Evolutionary conservation across 2,329 filamentous ascomycete species (phyloP).

Genomic region (Thelonectria blattea): DNA sequence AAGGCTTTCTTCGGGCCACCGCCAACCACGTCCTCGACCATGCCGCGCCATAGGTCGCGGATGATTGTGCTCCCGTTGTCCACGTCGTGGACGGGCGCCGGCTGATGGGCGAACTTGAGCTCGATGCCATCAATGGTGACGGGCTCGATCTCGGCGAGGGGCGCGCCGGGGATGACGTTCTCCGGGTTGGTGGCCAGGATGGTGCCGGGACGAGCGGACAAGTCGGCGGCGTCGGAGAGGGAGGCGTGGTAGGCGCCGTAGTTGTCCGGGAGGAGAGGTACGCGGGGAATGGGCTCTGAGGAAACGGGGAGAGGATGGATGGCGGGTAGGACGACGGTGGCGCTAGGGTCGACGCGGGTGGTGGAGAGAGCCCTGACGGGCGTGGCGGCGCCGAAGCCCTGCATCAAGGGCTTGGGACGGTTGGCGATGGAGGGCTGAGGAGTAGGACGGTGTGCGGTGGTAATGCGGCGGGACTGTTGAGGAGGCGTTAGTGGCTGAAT

Average conservation of each 20-base stretch:
- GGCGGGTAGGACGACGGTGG: slow-evolving; percentile 59
- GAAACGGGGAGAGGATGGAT: slow-evolving; percentile 41
- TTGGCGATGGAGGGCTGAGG: slow-evolving; percentile 51
- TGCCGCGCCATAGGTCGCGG: slow-evolving; percentile 60
- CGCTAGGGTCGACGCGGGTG: slow-evolving; percentile 54
- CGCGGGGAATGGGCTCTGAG: slow-evolving; percentile 53
- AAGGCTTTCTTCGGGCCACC: slow-evolving; percentile 10
- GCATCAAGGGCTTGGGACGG: slow-evolving; percentile 64
- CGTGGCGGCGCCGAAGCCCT: slow-evolving; percentile 62
- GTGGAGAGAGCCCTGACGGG: slow-evolving; percentile 44
- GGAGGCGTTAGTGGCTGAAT: slow-evolving; percentile 18
- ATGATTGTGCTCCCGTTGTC: slow-evolving; percentile 51
- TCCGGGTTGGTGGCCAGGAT: slow-evolving; percentile 65
- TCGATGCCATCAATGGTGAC: slow-evolving; percentile 62
- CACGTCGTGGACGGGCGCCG: slow-evolving; percentile 37
- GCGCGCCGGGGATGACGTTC: slow-evolving; percentile 54
- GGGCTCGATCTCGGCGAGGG: slow-evolving; percentile 64
- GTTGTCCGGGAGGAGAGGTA: slow-evolving; percentile 67
- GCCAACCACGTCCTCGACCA: slow-evolving; percentile 56
- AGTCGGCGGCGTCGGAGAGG: slow-evolving; percentile 50
- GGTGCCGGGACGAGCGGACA: slow-evolving; percentile 53
- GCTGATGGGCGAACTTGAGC: slow-evolving; percentile 58
- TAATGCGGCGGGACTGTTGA: slow-evolving; percentile 49
- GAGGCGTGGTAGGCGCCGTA: slow-evolving; percentile 50
- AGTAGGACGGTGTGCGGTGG: slow-evolving; percentile 55